Evolutionary conservation across 495 filamentous ascomycete genomes (phyloP).

Genomic region (Penicillium verhagenii): DNA sequence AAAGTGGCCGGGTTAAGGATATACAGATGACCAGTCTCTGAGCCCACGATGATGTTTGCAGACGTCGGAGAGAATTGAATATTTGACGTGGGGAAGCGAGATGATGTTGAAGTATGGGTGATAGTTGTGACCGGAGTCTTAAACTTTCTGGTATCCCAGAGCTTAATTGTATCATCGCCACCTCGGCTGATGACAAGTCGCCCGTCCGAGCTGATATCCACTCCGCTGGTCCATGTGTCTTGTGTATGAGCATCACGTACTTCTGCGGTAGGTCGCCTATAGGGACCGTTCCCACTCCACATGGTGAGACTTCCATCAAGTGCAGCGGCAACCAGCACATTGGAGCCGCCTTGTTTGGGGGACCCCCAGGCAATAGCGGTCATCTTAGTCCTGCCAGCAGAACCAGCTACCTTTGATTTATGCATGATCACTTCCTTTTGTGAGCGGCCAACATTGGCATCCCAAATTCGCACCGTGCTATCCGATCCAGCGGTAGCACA

Average conservation of each 20-base stretch:
- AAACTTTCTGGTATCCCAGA: constrained; percentile 98
- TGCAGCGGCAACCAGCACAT: constrained; percentile 81
- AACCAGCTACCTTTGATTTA: constrained; percentile 81
- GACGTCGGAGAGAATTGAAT: constrained; percentile 86
- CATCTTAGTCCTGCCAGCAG: constrained; percentile 89
- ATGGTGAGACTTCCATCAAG: constrained; percentile 90
- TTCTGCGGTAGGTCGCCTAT: constrained; percentile 80
- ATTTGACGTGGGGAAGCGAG: constrained; percentile 76
- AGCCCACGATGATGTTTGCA: constrained; percentile 83
- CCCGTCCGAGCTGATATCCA: constrained; percentile 91
- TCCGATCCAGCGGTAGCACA: constrained; percentile 91
- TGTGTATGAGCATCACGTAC: constrained; percentile 78
- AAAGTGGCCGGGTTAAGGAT: constrained; percentile 92
- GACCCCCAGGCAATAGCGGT: constrained; percentile 89
- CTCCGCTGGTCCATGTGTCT: constrained; percentile 87
- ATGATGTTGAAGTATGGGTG: constrained; percentile 78
- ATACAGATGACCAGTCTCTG: constrained; percentile 80
- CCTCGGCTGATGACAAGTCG: constrained; percentile 85
- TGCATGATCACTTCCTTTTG: constrained; percentile 95
- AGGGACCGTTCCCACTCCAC: constrained; percentile 88
- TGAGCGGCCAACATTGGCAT: constrained; percentile 78
- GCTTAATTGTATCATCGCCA: constrained; percentile 81
- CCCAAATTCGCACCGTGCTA: constrained; percentile 94
- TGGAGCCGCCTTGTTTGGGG: constrained; percentile 69
- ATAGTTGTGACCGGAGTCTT: constrained; percentile 79